Evolutionary conservation across 441 rosid species (phyloP).

Genomic region (Adansonia rubrostipa): DNA sequence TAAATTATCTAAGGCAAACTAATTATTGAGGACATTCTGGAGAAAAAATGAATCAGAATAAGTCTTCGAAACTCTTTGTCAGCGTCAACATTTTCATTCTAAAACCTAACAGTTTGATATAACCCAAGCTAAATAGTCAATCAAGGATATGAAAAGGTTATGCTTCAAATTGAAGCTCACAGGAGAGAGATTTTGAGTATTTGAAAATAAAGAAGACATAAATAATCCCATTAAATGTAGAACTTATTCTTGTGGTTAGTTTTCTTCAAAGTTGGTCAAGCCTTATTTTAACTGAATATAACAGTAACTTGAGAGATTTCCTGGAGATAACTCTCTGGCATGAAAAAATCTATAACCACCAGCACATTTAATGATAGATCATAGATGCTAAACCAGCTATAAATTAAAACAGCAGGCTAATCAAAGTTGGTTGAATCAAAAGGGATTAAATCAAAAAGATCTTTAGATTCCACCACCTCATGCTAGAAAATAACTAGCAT

Average conservation of each 20-base stretch:
- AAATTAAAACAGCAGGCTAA: not conserved
- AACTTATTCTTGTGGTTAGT: constrained; percentile 14
- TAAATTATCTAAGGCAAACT: not conserved
- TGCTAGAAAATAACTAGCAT: not conserved
- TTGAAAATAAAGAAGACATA: not conserved
- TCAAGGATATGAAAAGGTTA: not conserved
- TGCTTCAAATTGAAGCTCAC: constrained; percentile 19
- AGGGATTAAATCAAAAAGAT: not conserved
- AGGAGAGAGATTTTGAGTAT: not conserved
- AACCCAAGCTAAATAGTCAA: constrained; percentile 7
- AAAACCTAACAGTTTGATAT: not conserved
- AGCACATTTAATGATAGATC: not conserved
- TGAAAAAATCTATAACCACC: not conserved
- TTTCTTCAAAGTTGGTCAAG: constrained; percentile 3
- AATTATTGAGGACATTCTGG: not conserved
- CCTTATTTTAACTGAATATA: not conserved
- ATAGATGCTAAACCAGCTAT: not conserved
- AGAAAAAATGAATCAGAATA: constrained; percentile 12
- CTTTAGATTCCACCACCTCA: not conserved
- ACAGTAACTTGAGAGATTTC: not conserved
- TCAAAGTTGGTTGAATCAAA: not conserved
- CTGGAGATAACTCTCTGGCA: not conserved
- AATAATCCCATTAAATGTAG: not conserved
- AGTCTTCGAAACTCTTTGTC: not conserved
- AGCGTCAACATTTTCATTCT: not conserved